A percentile compares a stretch with the other conserved stretches of the same genome.
phyloP scores from a whole-genome alignment of 768 basidiomycete species.

The Epithele typhae region DNA sequence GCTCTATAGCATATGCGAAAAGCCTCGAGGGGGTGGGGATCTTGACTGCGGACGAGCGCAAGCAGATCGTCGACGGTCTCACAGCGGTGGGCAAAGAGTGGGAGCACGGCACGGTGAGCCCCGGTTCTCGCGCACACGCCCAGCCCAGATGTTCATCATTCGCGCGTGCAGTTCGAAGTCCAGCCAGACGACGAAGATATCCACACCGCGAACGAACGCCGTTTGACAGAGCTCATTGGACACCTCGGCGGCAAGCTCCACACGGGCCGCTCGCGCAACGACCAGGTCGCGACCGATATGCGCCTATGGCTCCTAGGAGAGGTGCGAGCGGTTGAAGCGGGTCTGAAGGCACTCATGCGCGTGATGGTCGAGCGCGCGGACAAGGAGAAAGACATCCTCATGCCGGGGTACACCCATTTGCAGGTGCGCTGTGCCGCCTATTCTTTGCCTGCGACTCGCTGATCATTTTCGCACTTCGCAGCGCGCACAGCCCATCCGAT shows the following conservation, averaged over 20 bases:
- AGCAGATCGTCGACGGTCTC: slow-evolving; percentile 70
- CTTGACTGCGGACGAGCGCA: slow-evolving; percentile 71
- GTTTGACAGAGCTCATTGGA: slow-evolving; percentile 90
- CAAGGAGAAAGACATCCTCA: slow-evolving; percentile 83
- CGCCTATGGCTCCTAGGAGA: slow-evolving; percentile 90
- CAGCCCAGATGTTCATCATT: neutral
- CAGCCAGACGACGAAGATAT: slow-evolving; percentile 96
- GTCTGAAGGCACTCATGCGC: slow-evolving; percentile 72
- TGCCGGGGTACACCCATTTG: slow-evolving; percentile 97
- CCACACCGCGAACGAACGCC: slow-evolving; percentile 96
- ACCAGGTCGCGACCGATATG: slow-evolving; percentile 99
- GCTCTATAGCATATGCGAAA: slow-evolving; percentile 95
- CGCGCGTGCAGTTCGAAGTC: slow-evolving; percentile 55
- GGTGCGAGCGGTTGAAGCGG: slow-evolving; percentile 57
- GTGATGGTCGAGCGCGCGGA: slow-evolving; percentile 93
- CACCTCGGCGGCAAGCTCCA: slow-evolving; percentile 93
- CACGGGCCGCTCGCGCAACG: slow-evolving; percentile 95
- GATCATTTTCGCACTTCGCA: no score
- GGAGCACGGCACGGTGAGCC: slow-evolving; percentile 69
- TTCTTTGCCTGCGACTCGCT: no score
- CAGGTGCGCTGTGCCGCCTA: slow-evolving; percentile 51
- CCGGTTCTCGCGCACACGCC: no score
- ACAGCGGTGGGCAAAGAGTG: slow-evolving; percentile 78
- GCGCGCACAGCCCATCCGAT: slow-evolving; percentile 98
- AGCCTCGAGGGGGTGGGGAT: slow-evolving; percentile 79